Percentiles rank a stretch among this genome's conserved stretches.
phyloP scores from a whole-genome alignment of 1,139 yeast genomes.

The Lodderomyces orthopsilosis region DNA sequence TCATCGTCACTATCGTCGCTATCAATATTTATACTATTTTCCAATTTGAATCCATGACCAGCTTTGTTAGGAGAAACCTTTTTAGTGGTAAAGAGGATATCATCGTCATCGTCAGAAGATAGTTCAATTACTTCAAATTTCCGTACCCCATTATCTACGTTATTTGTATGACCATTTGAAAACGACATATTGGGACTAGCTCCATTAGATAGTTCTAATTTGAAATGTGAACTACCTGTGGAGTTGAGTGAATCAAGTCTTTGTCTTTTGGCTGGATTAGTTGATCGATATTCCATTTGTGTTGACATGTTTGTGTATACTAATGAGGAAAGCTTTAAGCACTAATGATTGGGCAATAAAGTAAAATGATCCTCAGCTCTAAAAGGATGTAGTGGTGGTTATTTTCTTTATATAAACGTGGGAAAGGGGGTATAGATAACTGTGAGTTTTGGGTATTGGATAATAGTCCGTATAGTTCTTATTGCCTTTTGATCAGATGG shows the following conservation, averaged over 20 bases:
- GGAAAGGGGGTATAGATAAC: too few relatives aligned
- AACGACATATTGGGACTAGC: not conserved
- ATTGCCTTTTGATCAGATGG: not conserved
- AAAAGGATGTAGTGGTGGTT: too few relatives aligned
- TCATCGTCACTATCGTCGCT: conserved; percentile 17
- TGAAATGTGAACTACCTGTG: not conserved
- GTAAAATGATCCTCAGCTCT: too few relatives aligned
- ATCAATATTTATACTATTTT: not conserved
- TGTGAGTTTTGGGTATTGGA: too few relatives aligned
- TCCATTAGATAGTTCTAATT: not conserved
- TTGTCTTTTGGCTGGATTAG: conserved; percentile 6
- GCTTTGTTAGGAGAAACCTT: not conserved
- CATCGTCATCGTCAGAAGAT: conserved; percentile 1
- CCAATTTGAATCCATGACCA: not conserved
- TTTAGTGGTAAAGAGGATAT: not conserved
- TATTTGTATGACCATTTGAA: not conserved
- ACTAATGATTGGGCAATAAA: too few relatives aligned
- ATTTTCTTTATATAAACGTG: too few relatives aligned
- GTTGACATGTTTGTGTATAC: not conserved
- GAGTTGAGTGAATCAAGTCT: conserved; percentile 11
- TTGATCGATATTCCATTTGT: not conserved
- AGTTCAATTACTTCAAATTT: not conserved
- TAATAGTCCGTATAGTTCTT: too few relatives aligned
- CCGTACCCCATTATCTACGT: not conserved
- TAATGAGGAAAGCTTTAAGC: too few relatives aligned